Conservation (phyloP, 805 yeast species). For the Saccharomycopsis fibuligera region DNA sequence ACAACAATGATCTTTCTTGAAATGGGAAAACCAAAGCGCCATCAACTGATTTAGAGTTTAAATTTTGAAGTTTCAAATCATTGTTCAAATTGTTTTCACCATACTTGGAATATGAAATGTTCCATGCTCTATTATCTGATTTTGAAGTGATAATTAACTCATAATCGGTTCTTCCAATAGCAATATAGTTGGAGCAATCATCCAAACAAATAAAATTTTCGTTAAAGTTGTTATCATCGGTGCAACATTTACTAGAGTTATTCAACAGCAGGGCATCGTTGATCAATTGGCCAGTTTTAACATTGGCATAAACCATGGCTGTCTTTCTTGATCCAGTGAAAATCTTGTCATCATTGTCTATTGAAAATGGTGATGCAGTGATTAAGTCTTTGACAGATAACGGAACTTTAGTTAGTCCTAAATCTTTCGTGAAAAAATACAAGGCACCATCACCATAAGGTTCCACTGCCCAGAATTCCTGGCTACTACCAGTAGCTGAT, state of each 20-base stretch:
- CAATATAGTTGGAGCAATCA: constrained; percentile 35
- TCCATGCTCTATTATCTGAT: constrained; percentile 56
- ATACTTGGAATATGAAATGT: constrained; percentile 83
- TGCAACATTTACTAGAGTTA: constrained; percentile 22
- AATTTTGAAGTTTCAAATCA: constrained; percentile 40
- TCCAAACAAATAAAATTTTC: constrained; percentile 11
- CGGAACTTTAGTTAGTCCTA: constrained; percentile 77
- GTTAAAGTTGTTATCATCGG: constrained; percentile 19
- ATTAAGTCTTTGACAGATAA: constrained; percentile 73
- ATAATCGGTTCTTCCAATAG: constrained; percentile 67
- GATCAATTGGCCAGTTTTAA: constrained; percentile 65
- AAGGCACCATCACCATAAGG: constrained; percentile 81
- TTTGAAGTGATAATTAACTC: constrained; percentile 72
- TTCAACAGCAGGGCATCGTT: constrained; percentile 1
- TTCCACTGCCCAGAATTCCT: constrained; percentile 77
- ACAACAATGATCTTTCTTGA: constrained; percentile 72
- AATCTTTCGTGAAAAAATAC: constrained; percentile 67
- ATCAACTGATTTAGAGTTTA: constrained; percentile 52
- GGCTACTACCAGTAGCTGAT: constrained; percentile 21
- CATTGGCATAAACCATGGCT: constrained; percentile 66
- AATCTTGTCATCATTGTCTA: constrained; percentile 68
- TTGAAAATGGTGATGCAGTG: constrained; percentile 78
- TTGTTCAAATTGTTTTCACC: constrained; percentile 78
- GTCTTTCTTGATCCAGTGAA: constrained; percentile 83
- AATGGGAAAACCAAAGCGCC: constrained; percentile 77